phyloP scores from a whole-genome alignment of 805 yeast genomes.

The Saturnispora dispora region DNA sequence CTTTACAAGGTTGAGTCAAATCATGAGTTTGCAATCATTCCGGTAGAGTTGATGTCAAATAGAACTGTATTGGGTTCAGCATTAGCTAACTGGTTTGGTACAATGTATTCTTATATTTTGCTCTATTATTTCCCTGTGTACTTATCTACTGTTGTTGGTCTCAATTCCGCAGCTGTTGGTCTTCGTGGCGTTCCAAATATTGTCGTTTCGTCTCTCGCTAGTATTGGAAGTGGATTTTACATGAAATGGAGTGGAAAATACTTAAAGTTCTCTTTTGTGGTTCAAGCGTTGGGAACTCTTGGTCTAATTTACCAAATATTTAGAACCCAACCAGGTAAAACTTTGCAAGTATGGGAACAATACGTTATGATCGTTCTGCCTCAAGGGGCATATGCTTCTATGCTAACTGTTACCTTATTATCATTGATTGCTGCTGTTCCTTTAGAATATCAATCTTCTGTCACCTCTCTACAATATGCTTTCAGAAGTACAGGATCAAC shows the following conservation, averaged over 20 bases:
- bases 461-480: conserved; percentile 58
- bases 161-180: conserved; percentile 51
- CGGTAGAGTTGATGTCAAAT: conserved; percentile 43
- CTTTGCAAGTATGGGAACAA: conserved; percentile 29
- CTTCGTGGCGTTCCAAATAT: conserved; percentile 52
- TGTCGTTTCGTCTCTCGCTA: conserved; percentile 47
- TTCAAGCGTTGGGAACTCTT: conserved; percentile 34
- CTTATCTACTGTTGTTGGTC: conserved; percentile 44
- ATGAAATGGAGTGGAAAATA: conserved; percentile 59
- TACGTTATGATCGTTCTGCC: conserved; percentile 38
- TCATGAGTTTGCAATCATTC: conserved; percentile 49
- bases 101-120: conserved; percentile 39
- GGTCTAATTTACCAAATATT: conserved; percentile 30
- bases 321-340: conserved; percentile 18
- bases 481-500: conserved; percentile 62
- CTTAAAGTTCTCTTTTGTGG: conserved; percentile 34
- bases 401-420: conserved; percentile 56
- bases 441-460: conserved; percentile 52
- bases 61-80: conserved; percentile 58
- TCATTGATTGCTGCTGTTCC: conserved; percentile 71
- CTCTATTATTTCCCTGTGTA: conserved; percentile 56
- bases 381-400: conserved; percentile 46
- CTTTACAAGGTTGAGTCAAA: conserved; percentile 16
- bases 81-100: conserved; percentile 50
- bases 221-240: conserved; percentile 54